Evolutionary conservation across 169 alveolate genomes (phyloP), one percentile per base, ranked within the genome.

Genomic region (Plasmodium gallinaceum): DNA sequence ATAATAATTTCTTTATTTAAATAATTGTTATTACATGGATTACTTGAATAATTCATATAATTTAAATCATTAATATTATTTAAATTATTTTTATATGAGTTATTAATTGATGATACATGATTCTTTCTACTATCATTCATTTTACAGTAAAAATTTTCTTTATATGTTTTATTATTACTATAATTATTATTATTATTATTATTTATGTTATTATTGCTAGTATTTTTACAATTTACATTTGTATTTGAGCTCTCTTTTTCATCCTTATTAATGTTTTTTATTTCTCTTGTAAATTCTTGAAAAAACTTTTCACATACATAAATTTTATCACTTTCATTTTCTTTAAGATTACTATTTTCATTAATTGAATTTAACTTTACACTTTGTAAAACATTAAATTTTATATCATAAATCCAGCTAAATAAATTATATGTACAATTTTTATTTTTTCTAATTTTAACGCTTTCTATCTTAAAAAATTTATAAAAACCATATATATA

Each of bases 361-460:
- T 20, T 57, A 43, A n/a, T 22, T 42, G 39, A 12, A 16, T 42
- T 24, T 7, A 37, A 12, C 16, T 74, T 74, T 51, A 74, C 43
- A 57, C 5, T 74, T 51, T 32, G 20, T 58, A 74, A 18, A n/a
- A 74, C 54, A 18, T 4, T 42, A 68, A 8, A 78, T 69, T 78
- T 78, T 7, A 78, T 57, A 42, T 48, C 32, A 43, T 64, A 78
- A 45, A 78, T 26, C 89, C 89, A 78, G 65, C 57, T 64, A 57
- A 78, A 78, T 18, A 78, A 78, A 57, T 69, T 69, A 64, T 58
- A 65, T 9, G 54, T 32, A 42, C 51, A 78, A 12, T 78, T 78
- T 22, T 78, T 60, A 45, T 57, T 65, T 78, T 78, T 78, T 65
- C 14, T 22, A 78, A 78, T 64, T 14, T 45, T 78, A 5, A 78